These are phyloP conservation scores for Hymenoscyphus albidus DNA, from an alignment of 2,329 filamentous ascomycete genomes.

Conservation along the genomic window DNA sequence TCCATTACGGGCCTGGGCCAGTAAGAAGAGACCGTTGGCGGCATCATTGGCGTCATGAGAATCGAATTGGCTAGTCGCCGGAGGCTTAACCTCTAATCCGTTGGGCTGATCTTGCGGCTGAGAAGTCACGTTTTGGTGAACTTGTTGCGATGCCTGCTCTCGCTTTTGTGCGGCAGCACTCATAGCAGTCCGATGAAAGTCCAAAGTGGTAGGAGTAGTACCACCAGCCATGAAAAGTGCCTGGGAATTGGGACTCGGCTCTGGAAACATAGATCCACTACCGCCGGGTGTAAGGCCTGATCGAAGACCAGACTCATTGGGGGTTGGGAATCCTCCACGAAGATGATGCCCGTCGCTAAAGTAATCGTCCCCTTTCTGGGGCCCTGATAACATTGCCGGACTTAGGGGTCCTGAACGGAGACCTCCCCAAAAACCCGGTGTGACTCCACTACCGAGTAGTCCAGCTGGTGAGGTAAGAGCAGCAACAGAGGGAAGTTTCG, in stretches of 20 bases:
- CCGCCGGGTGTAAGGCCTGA: constrained; percentile 92
- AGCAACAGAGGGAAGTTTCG: constrained; percentile 83
- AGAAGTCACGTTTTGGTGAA: constrained; percentile 40
- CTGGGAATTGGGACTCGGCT: constrained; percentile 81
- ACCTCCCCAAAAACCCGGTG: constrained; percentile 76
- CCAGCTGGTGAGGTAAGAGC: constrained; percentile 87
- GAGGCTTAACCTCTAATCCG: constrained; percentile 40
- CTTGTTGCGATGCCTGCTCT: constrained; percentile 40
- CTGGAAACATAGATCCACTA: constrained; percentile 95
- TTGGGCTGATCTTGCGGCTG: constrained; percentile 47
- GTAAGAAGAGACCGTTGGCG: constrained; percentile 87
- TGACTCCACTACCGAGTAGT: constrained; percentile 68
- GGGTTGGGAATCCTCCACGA: constrained; percentile 83
- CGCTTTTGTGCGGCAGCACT: constrained; percentile 69
- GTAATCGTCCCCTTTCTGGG: constrained; percentile 67
- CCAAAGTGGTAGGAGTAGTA: constrained; percentile 83
- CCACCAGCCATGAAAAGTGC: constrained; percentile 70
- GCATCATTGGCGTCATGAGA: constrained; percentile 83
- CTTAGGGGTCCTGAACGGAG: constrained; percentile 89
- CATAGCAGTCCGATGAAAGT: constrained; percentile 92
- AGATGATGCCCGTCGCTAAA: constrained; percentile 77
- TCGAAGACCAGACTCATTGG: constrained; percentile 90
- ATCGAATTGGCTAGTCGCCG: constrained; percentile 64
- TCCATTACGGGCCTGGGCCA: constrained; percentile 68
- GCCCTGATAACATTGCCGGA: constrained; percentile 94